Evolutionary conservation across 2,329 filamentous ascomycete genomes (phyloP), one percentile per base, ranked within the genome.

Genomic region (Claviceps quebecensis): DNA sequence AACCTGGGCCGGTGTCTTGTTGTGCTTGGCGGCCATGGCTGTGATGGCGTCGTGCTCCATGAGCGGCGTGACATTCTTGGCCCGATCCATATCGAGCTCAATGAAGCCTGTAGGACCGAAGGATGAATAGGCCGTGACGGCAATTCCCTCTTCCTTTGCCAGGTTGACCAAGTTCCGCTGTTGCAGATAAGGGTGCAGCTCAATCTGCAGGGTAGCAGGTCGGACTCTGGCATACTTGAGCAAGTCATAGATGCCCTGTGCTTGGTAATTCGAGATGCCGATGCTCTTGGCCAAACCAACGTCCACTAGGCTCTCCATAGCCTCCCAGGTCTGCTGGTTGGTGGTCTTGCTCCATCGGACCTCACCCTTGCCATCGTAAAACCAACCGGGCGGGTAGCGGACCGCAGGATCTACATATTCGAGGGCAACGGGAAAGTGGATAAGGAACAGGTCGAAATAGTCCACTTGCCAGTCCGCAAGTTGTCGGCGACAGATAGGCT

Each of bases 381-480:
- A 73, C 84, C 86, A 91, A 61, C 84, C 81, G 43, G 87, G 87
- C 22, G 87, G 87, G 74, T 91, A 90, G 65, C 84, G 82, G 53
- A 83, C 82, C 16, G 73, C 71, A 40, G 87, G 88, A 71, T 89
- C 85, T 61, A 94, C 84, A 68, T 86, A 94, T 72, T 88, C 85
- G 60, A 95, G 77, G 41, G 89, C 80, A 56, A 93, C 80, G 57
- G 89, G 88, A 78, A 93, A 95, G 75, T 95, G 89, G 61, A 94
- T 81, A 61, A 91, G 75, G 78, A 83, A 95, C 58, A 94, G 80
- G 67, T 95, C 88, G 67, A 95, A 90, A 75, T 94, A 94, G 62
- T 90, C 87, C 55, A 94, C 67, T 56, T 84, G 83, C 81, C 86
- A 91, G 74, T 91, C 86, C 58, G 80, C 77, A 55, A 90, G 81